Evolutionary conservation across 1,284 basidiomycete species (phyloP), one percentile per base, ranked within the genome.

Genomic region (Hemileia vastatrix): DNA sequence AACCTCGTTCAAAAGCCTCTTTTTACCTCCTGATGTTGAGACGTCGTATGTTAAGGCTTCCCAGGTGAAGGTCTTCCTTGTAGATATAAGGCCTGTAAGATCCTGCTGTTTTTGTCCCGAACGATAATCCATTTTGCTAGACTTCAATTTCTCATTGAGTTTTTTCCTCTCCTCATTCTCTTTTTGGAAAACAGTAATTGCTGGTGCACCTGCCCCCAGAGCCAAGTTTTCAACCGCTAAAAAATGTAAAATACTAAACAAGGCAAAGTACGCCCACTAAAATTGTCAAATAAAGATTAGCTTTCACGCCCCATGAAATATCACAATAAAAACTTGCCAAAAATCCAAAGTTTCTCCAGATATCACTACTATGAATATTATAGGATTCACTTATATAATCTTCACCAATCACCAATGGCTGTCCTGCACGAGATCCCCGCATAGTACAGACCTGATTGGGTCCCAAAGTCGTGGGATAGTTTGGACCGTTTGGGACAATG

Each of bases 11-110:
- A 81, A 77, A 6, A 82, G 70, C 27, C 76, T 70, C 31, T 72
- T 70, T 13, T 77, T 70, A 27, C 77, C 75, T n/a, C 75, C 77
- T 31, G 74, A 70, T 23, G 77, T 76, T 32, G 76, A 72, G 0
- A 80, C 79, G 24, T 72, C 76, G 70, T 81, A 81, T 11, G 67
- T 71, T 18, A 81, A 69, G 59, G 79, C 71, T 65, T 76, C 73
- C 77, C 79, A 81, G 13, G 76, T 80, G 69, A 77, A 56, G 9
- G 60, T 53, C 40, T 51, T 56, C 11, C 48, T 27, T 1, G 31
- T 33, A 6, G 27, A 27, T 19, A 51, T 51, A 3, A 56, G 18
- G 4, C 53, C 54, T 15, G 32, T 27, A 8, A 63, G 18, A 8
- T 56, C 54, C 31, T 56, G 60, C 33, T 49, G 27, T 4, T 11